Evolutionary conservation across 2,329 filamentous ascomycete species (phyloP).

Genomic region (Fusarium burgessii): DNA sequence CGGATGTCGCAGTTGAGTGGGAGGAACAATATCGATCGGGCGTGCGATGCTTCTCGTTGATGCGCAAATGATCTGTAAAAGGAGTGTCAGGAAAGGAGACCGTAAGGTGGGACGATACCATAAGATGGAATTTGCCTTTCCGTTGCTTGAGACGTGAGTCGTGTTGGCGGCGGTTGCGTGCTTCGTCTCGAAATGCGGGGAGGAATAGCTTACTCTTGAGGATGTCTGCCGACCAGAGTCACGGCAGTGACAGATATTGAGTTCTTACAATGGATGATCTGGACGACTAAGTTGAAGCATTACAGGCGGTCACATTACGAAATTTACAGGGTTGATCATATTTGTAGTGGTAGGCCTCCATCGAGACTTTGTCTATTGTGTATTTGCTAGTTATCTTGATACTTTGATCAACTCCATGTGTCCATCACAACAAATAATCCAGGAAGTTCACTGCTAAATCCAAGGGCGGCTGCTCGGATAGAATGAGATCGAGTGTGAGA

Average conservation of each 20-base stretch:
- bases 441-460: not conserved
- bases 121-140: too few species aligned
- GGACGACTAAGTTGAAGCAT: fast-evolving
- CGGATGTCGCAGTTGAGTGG: fast-evolving
- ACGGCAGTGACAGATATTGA: not conserved
- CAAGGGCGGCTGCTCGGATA: fast-evolving
- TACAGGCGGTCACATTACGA: not conserved
- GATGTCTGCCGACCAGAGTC: fast-evolving
- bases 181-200: fast-evolving
- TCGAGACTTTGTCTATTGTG: not conserved
- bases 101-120: too few species aligned
- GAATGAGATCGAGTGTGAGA: not conserved
- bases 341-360: not conserved
- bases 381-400: not conserved
- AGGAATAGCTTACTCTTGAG: too few species aligned
- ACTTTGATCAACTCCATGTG: fast-evolving
- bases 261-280: too few species aligned
- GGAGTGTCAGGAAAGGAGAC: too few species aligned
- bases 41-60: fast-evolving
- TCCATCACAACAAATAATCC: not conserved
- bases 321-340: fast-evolving
- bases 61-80: not conserved
- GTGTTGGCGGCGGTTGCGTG: fast-evolving
- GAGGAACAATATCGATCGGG: fast-evolving
- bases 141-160: fast-evolving